Percentiles rank a stretch among this genome's conserved stretches.
Evolutionary conservation across 352 stramenopile species (phyloP).

Genomic region (Pythium dissotocum): DNA sequence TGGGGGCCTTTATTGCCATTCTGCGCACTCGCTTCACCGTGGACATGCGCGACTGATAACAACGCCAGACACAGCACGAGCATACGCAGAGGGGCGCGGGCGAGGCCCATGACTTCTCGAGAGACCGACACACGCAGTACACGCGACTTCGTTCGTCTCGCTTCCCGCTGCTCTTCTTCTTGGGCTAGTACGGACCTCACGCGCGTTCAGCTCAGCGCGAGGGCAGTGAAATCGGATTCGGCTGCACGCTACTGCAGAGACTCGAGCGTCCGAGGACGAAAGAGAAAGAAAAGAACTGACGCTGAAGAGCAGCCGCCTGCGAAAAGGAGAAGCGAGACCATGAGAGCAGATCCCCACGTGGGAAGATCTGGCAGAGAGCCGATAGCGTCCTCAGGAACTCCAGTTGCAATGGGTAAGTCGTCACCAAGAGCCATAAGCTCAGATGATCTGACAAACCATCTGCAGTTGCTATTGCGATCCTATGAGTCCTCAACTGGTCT

Average conservation of each 20-base stretch:
- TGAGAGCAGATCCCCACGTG: neutral
- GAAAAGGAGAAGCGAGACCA: neutral
- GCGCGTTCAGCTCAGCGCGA: neutral
- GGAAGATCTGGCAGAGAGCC: neutral
- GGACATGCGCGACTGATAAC: neutral
- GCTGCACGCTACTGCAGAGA: neutral
- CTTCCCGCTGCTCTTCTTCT: neutral
- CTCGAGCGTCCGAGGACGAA: neutral
- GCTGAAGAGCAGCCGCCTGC: neutral
- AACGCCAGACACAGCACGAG: neutral
- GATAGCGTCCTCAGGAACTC: neutral
- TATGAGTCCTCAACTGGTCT: neutral
- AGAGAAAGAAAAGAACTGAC: neutral
- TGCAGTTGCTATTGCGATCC: neutral
- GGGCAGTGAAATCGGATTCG: neutral
- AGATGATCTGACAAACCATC: neutral
- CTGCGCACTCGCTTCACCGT: neutral
- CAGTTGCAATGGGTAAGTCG: neutral
- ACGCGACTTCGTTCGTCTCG: neutral
- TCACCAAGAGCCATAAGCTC: neutral
- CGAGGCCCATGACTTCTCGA: neutral
- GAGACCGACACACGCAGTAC: neutral
- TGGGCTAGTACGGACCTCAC: neutral
- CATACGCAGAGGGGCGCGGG: neutral
- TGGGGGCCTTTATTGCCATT: neutral